phyloP scores from a whole-genome alignment of 1,284 basidiomycete species.

The Cutaneotrichosporon sp. region DNA sequence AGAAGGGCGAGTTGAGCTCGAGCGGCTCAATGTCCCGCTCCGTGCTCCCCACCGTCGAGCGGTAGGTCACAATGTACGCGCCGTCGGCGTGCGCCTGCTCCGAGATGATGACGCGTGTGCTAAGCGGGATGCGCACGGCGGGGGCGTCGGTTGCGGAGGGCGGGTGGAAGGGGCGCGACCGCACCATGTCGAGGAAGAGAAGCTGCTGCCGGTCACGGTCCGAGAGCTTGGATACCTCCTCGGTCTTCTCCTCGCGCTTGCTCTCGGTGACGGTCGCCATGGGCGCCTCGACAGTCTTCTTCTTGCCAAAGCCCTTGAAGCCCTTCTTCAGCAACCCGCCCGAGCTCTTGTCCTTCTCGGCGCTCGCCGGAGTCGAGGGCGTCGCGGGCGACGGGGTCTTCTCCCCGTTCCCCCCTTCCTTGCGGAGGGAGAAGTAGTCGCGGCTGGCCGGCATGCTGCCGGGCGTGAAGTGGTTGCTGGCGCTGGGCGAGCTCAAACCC shows the following conservation, averaged over 20 bases:
- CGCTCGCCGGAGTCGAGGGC: slow-evolving; percentile 4
- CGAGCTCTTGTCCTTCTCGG: slow-evolving; percentile 2
- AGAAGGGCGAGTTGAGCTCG: slow-evolving; percentile 78
- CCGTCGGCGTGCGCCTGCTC: slow-evolving; percentile 72
- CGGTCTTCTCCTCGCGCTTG: slow-evolving; percentile 23
- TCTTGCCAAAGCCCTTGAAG: slow-evolving; percentile 70
- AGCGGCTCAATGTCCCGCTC: slow-evolving; percentile 66
- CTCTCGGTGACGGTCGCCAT: slow-evolving; percentile 44
- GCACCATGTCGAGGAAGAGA: slow-evolving; percentile 63
- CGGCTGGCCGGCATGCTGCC: slow-evolving; percentile 1
- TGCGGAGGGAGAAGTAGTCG: slow-evolving; percentile 48
- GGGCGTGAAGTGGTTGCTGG: background rate
- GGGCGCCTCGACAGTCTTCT: slow-evolving; percentile 54
- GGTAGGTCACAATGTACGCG: slow-evolving; percentile 76
- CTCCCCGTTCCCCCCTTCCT: slow-evolving; percentile 8
- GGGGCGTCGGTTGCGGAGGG: slow-evolving; percentile 74
- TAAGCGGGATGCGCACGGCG: slow-evolving; percentile 62
- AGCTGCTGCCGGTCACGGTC: slow-evolving; percentile 53
- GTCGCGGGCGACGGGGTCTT: slow-evolving; percentile 11
- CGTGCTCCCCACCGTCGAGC: slow-evolving; percentile 67
- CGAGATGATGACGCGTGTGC: slow-evolving; percentile 74
- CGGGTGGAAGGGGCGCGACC: slow-evolving; percentile 69
- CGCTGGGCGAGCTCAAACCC: background rate
- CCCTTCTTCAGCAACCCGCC: slow-evolving; percentile 53
- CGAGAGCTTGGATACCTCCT: slow-evolving; percentile 24